phyloP scores from a whole-genome alignment of 176 grass and related monocot genomes.

The Zizania latifolia region DNA sequence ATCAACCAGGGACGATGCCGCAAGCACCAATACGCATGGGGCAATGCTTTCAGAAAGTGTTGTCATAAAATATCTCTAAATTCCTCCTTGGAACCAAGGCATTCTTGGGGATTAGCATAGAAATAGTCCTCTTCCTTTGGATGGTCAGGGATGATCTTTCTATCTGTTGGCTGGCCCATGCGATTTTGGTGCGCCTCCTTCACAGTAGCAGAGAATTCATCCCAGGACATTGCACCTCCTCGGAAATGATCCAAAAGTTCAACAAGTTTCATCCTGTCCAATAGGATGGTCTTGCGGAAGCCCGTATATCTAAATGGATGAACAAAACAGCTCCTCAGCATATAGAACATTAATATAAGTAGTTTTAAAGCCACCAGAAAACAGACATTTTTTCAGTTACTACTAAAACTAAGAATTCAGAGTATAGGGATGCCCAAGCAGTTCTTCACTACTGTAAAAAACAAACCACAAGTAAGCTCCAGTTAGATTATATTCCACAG shows the following conservation, averaged over 20 bases:
- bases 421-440: background rate
- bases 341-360: background rate
- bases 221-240: slow-evolving; percentile 59
- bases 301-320: slow-evolving; percentile 46
- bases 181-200: slow-evolving; percentile 57
- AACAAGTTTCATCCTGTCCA: slow-evolving; percentile 78
- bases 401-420: slow-evolving; percentile 12
- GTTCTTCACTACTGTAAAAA: background rate
- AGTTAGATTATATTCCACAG: background rate
- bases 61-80: slow-evolving; percentile 29
- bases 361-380: background rate
- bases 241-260: slow-evolving; percentile 73
- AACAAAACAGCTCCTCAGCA: background rate
- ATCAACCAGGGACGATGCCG: background rate
- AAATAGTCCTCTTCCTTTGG: slow-evolving; percentile 98
- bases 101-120: slow-evolving; percentile 88
- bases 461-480: background rate
- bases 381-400: background rate
- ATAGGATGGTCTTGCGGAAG: slow-evolving; percentile 65
- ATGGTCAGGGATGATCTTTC: slow-evolving; percentile 47
- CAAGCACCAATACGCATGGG: background rate
- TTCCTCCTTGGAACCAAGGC: slow-evolving; percentile 26
- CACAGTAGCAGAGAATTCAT: slow-evolving; percentile 66
- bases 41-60: background rate
- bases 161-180: slow-evolving; percentile 65